Conservation (phyloP, 73 alveolate genomes). For the Tetrahymena elliotti region DNA sequence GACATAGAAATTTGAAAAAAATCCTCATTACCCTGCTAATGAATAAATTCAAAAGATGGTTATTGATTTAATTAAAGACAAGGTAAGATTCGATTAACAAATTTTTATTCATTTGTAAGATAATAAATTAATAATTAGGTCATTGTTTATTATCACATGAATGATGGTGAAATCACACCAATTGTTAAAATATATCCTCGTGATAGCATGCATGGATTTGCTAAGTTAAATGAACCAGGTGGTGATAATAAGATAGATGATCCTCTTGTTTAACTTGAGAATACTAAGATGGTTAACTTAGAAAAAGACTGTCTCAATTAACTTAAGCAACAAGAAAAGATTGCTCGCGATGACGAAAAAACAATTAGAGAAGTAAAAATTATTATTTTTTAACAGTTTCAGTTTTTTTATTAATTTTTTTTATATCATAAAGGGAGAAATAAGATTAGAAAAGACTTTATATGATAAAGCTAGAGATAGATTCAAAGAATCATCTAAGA, state of each 20-base stretch:
- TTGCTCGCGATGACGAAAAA: slow-evolving; percentile 42
- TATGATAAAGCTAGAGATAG: slow-evolving; percentile 78
- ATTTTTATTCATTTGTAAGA: too few relatives aligned
- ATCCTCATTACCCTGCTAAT: slow-evolving; percentile 60
- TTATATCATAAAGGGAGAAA: slow-evolving; percentile 36
- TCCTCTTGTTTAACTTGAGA: slow-evolving; percentile 19
- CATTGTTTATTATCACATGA: slow-evolving; percentile 30
- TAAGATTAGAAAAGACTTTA: slow-evolving; percentile 56
- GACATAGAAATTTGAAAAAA: slow-evolving; percentile 62
- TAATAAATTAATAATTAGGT: too few relatives aligned
- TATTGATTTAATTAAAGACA: slow-evolving; percentile 52
- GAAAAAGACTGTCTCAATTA: slow-evolving; percentile 51
- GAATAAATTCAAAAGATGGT: slow-evolving; percentile 57
- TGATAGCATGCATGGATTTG: slow-evolving; percentile 38
- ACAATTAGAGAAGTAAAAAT: slow-evolving; percentile 22
- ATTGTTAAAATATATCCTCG: slow-evolving; percentile 34
- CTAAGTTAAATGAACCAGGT: slow-evolving; percentile 22
- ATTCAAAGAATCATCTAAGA: slow-evolving; percentile 62
- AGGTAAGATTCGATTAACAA: background rate
- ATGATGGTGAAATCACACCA: slow-evolving; percentile 38
- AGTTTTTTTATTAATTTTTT: background rate
- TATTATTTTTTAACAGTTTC: background rate
- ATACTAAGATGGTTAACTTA: slow-evolving; percentile 46
- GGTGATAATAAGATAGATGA: slow-evolving; percentile 37
- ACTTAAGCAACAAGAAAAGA: slow-evolving; percentile 58